Conservation (phyloP, 164 flowering plant genomes). For the Litsea cubeba region DNA sequence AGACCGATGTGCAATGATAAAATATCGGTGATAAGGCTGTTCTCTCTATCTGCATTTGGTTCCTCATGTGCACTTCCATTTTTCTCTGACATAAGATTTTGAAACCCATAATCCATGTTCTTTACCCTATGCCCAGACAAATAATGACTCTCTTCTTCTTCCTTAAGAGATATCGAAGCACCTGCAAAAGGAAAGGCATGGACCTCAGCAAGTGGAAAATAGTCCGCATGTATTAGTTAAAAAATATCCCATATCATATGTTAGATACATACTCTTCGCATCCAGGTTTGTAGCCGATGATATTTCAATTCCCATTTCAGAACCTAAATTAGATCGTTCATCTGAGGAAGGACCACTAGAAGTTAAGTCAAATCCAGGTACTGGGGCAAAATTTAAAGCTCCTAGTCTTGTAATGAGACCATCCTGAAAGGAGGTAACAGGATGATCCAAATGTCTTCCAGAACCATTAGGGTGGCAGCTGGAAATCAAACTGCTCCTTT, state of each 20-base stretch:
- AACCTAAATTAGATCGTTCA: background rate
- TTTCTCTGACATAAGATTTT: conserved; percentile 1
- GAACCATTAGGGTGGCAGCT: background rate
- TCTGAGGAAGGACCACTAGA: background rate
- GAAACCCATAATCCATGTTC: background rate
- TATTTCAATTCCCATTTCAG: background rate
- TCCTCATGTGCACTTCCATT: background rate
- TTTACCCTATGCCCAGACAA: background rate
- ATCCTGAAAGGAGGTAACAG: background rate
- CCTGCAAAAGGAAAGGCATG: background rate
- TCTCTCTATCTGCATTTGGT: background rate
- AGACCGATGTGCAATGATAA: conserved; percentile 10
- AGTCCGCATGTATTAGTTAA: background rate
- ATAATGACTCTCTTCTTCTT: background rate
- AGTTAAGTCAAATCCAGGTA: background rate
- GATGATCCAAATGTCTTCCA: background rate
- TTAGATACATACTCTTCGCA: background rate
- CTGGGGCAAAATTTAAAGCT: background rate
- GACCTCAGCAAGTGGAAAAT: background rate
- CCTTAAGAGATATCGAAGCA: background rate
- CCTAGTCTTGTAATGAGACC: background rate
- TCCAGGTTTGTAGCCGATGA: background rate
- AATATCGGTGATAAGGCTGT: conserved; percentile 10
- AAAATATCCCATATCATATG: background rate
- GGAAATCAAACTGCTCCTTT: background rate